Evolutionary conservation across 331 rosid genomes (phyloP).

Genomic region (Pyrus hybrid): DNA sequence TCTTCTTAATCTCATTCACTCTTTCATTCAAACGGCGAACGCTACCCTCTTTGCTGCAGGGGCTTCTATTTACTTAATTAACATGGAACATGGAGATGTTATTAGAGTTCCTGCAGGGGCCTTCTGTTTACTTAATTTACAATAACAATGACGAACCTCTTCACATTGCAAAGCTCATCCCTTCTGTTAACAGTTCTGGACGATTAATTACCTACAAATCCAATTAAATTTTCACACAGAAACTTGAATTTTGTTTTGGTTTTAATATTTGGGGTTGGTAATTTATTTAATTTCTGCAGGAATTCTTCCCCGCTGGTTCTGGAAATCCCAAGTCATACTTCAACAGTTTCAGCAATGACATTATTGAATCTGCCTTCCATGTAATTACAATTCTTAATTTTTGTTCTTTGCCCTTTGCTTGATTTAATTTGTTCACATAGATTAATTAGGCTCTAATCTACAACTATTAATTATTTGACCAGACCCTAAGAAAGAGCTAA

Average conservation of each 20-base stretch:
- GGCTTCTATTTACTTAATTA: too few species aligned
- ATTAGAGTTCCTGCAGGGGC: slow-evolving; percentile 36
- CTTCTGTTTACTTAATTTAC: slow-evolving; percentile 32
- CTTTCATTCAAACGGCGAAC: too few species aligned
- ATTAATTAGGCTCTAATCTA: not conserved
- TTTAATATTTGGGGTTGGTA: slow-evolving; percentile 11
- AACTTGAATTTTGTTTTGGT: not conserved
- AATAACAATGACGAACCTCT: slow-evolving; percentile 25
- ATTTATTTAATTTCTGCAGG: slow-evolving; percentile 12
- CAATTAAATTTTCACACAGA: not conserved
- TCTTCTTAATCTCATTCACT: too few species aligned
- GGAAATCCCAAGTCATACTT: slow-evolving; percentile 32
- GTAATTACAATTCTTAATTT: slow-evolving; percentile 8
- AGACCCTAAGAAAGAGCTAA: too few species aligned
- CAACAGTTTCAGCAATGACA: slow-evolving; percentile 34
- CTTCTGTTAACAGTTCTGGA: slow-evolving; percentile 39
- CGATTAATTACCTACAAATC: not conserved
- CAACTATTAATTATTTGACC: too few species aligned
- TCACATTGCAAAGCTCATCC: slow-evolving; percentile 26
- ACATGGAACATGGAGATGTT: slow-evolving; percentile 41
- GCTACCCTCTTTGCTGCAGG: too few species aligned
- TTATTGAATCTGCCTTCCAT: slow-evolving; percentile 44
- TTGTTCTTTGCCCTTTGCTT: not conserved
- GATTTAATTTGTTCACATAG: not conserved
- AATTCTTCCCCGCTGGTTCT: slow-evolving; percentile 26